A percentile compares a stretch with the other conserved stretches of the same genome.
Evolutionary conservation across 2,329 filamentous ascomycete species (phyloP).

Genomic region (Trematosphaeria pertusa): DNA sequence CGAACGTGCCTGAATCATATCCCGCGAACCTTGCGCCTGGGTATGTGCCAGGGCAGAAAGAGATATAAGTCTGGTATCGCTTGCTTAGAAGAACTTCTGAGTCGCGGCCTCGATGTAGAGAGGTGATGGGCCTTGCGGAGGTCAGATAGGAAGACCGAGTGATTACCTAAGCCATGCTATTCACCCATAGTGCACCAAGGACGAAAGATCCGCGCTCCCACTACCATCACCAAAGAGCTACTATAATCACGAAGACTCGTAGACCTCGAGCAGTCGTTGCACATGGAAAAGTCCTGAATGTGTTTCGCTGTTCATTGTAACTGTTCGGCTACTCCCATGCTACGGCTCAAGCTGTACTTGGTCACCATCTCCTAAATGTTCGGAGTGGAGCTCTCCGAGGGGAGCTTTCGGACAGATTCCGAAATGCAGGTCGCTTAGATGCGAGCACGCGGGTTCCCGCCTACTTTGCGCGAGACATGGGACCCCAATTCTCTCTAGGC

Average conservation of each 20-base stretch:
- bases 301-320: too few relatives aligned
- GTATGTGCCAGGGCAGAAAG: too few relatives aligned
- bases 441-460: slow-evolving; percentile 3
- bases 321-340: too few relatives aligned
- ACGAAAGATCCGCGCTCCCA: too few relatives aligned
- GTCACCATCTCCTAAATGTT: background rate
- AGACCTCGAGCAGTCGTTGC: background rate
- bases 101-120: background rate
- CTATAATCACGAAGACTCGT: background rate
- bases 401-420: too few relatives aligned
- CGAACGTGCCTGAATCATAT: background rate
- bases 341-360: too few relatives aligned
- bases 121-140: background rate
- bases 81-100: too few relatives aligned
- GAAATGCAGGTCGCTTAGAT: background rate
- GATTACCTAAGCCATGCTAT: background rate
- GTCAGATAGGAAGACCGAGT: background rate
- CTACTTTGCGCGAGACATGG: slow-evolving; percentile 66
- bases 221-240: too few relatives aligned
- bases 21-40: background rate
- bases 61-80: too few relatives aligned
- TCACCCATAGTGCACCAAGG: too few relatives aligned
- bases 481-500: slow-evolving; percentile 92
- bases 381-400: background rate
- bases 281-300: background rate